Base-by-base conservation (phyloP, 768 basidiomycete genomes). In the Rhodotorula taiwanensis region DNA sequence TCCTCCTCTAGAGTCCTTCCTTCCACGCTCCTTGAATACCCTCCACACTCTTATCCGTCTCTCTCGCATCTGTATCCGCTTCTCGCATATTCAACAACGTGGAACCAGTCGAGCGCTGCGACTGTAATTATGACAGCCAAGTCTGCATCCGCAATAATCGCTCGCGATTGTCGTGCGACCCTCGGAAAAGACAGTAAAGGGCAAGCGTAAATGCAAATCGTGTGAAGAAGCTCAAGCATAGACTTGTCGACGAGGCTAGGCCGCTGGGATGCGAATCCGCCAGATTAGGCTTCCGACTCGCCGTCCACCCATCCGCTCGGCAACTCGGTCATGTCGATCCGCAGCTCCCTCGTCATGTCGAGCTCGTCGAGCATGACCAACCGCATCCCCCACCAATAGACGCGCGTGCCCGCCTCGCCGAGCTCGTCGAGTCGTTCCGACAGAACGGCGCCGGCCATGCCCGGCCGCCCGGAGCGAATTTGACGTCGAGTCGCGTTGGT, bases 301-400 rank as follows among this genome's bases (percentile, higher is more conserved):
- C 30, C 49, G 30, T 20, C 55, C 25, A 25, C 30, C 34, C 52
- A 52, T 36, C 25, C 28, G 7, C 18, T n/a, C 14, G n/a, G 20
- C 5, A 51, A 47, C 47, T 11, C 31, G 9, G 14, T 8, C 36
- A 55, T 55, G 5, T 62, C 60, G 15, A 15, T 16, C 48, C 57
- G 30, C 28, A 58, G 10, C 41, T 62, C 60, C 53, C 34, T 49
- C 48, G 60, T 55, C 14, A 52, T 25, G 23, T 50, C 45, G 16
- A 55, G 7, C 28, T 36, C n/a, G 30, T 55, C 52, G 21, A 45
- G 30, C 27, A 28, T 25, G 18, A 64, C 45, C 5, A 51, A 16
- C 13, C 21, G 4, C 3, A 64, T 23, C 21, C 18, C 0, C 2
- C 5, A n/a, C 56, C 43, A 53, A 28, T 44, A 43, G 44, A 51